Percentiles rank a stretch among this genome's conserved stretches.
Conservation (phyloP, 495 filamentous ascomycete genomes). For the Penicillium ochrochloron region DNA sequence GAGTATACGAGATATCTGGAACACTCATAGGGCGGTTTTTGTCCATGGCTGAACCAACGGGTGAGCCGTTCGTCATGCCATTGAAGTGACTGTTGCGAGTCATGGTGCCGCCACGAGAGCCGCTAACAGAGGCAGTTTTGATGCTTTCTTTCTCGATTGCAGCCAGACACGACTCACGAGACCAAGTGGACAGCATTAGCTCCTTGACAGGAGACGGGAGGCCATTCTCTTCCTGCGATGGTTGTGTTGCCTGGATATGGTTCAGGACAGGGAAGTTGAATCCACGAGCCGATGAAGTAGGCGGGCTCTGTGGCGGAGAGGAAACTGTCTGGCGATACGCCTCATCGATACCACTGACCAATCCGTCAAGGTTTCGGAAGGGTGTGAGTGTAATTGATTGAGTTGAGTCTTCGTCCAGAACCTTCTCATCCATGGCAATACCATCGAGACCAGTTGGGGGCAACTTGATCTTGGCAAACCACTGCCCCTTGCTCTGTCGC, state of each 20-base stretch:
- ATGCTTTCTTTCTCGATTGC: conserved; percentile 67
- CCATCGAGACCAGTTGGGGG: conserved; percentile 57
- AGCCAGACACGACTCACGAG: conserved; percentile 69
- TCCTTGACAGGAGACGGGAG: conserved; percentile 58
- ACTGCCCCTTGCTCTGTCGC: conserved; percentile 70
- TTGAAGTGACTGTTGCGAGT: conserved; percentile 62
- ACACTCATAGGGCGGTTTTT: conserved; percentile 44
- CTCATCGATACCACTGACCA: conserved; percentile 74
- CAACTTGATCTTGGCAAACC: conserved; percentile 67
- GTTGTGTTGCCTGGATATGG: conserved; percentile 28
- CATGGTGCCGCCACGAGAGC: conserved; percentile 67
- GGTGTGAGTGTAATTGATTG: conserved; percentile 35
- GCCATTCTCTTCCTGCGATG: conserved; percentile 42
- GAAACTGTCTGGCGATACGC: conserved; percentile 62
- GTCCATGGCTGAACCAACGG: conserved; percentile 34
- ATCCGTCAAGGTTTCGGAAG: conserved; percentile 50
- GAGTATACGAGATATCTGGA: conserved; percentile 55
- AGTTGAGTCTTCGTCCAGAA: conserved; percentile 15
- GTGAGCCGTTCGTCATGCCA: conserved; percentile 47
- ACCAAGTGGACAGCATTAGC: conserved; percentile 78
- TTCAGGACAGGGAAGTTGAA: conserved; percentile 64
- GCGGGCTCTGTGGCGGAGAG: conserved; percentile 70
- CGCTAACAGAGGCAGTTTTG: conserved; percentile 71
- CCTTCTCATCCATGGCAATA: conserved; percentile 40
- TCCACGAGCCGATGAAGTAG: conserved; percentile 69